Percentiles rank a stretch among this genome's conserved stretches.
These are phyloP conservation scores for Fusarium continuum DNA, from an alignment of 2,329 filamentous ascomycete genomes.

Conservation along the genomic window DNA sequence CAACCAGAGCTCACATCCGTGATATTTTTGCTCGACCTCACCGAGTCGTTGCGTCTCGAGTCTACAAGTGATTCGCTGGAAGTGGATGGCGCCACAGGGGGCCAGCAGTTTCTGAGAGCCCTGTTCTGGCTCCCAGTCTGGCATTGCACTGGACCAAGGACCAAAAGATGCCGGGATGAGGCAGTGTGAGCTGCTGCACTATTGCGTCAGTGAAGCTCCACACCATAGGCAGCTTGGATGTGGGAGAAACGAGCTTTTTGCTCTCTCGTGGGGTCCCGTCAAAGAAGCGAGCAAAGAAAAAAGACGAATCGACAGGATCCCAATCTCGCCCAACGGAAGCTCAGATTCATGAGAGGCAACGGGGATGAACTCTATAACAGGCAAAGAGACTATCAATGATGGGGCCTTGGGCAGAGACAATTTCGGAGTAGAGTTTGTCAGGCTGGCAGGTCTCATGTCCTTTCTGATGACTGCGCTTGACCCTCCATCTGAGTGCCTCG, in stretches of 20 bases:
- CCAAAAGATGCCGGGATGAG: slow-evolving; percentile 25
- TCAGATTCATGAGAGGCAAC: not conserved
- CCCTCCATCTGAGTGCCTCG: slow-evolving; percentile 40
- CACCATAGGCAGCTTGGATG: slow-evolving; percentile 30
- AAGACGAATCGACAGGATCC: not conserved
- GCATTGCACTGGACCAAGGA: slow-evolving; percentile 24
- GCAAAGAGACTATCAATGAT: slow-evolving; percentile 2
- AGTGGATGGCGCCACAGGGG: slow-evolving; percentile 29
- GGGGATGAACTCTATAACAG: slow-evolving; percentile 7
- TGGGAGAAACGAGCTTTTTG: slow-evolving; percentile 27
- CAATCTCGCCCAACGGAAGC: slow-evolving; percentile 17
- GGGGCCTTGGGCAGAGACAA: slow-evolving; percentile 32
- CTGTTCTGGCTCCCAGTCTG: slow-evolving; percentile 30
- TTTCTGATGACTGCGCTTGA: slow-evolving; percentile 39
- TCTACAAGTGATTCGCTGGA: slow-evolving; percentile 25
- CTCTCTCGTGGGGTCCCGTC: not conserved
- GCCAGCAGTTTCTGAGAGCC: slow-evolving; percentile 20
- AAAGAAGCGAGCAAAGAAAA: slow-evolving; percentile 10
- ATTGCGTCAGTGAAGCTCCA: slow-evolving; percentile 44
- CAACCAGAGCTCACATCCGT: not conserved
- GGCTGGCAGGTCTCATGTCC: slow-evolving; percentile 42
- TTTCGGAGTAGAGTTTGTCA: slow-evolving; percentile 17
- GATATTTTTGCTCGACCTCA: slow-evolving; percentile 14
- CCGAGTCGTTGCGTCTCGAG: slow-evolving; percentile 4
- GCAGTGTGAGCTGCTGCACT: slow-evolving; percentile 39